These are phyloP conservation scores for Hymenoscyphus linearis DNA, from an alignment of 2,329 filamentous ascomycete species.

Conservation along the genomic window DNA sequence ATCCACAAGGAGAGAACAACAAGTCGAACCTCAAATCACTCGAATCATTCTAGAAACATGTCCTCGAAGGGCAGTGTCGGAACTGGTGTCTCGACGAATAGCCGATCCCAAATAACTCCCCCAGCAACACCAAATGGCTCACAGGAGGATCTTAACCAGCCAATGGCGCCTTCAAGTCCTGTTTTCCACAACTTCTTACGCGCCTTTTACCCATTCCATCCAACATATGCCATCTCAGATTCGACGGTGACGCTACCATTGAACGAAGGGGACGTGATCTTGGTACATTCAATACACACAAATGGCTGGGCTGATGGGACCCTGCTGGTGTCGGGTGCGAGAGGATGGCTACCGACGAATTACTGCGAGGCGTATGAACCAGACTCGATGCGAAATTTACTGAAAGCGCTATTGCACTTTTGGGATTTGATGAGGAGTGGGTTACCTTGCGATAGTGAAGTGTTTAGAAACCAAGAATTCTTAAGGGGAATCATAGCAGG, in stretches of 20 bases:
- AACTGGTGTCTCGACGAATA: conserved; percentile 23
- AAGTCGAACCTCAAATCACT: conserved; percentile 35
- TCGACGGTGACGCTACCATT: conserved; percentile 84
- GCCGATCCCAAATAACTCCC: conserved; percentile 61
- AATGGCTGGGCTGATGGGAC: conserved; percentile 99
- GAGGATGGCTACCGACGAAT: conserved; percentile 96
- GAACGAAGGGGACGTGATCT: conserved; percentile 83
- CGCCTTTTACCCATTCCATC: conserved; percentile 89
- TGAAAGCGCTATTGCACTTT: conserved; percentile 83
- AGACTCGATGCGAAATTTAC: conserved; percentile 74
- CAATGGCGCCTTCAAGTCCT: conserved; percentile 45
- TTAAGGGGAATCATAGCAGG: conserved; percentile 92
- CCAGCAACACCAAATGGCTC: conserved; percentile 69
- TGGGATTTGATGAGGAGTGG: conserved; percentile 86
- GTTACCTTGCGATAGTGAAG: conserved; percentile 66
- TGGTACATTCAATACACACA: conserved; percentile 94
- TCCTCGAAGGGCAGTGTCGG: conserved; percentile 34
- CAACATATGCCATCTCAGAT: conserved; percentile 69
- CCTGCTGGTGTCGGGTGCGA: conserved; percentile 73
- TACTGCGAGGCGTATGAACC: conserved; percentile 96
- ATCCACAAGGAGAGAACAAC: conserved; percentile 42
- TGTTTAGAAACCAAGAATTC: conserved; percentile 88
- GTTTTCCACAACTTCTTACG: conserved; percentile 92
- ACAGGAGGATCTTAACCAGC: conserved; percentile 46
- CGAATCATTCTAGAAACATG: conserved; percentile 38